Conservation (phyloP, 345 rosid species). For the Salix suchowensis region DNA sequence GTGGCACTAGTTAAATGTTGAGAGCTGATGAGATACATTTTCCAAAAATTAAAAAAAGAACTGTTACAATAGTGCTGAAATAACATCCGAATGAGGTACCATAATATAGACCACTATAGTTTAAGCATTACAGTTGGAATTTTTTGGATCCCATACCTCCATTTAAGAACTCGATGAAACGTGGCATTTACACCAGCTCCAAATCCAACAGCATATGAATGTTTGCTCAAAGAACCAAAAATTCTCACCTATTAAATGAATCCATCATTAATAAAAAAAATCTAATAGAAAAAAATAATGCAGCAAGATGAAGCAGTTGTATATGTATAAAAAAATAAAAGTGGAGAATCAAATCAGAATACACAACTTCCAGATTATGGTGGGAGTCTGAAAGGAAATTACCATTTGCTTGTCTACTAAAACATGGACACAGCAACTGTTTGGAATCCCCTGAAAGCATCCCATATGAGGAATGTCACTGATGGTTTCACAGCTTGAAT, state of each 20-base stretch:
- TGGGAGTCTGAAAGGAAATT: slow-evolving; percentile 17
- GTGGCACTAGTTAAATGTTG: background rate
- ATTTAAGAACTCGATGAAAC: slow-evolving; percentile 60
- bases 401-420: slow-evolving; percentile 50
- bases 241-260: slow-evolving; percentile 50
- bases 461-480: slow-evolving; percentile 19
- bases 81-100: background rate
- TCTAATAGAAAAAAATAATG: background rate
- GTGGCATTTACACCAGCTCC: slow-evolving; percentile 65
- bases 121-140: slow-evolving; percentile 4
- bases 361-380: background rate
- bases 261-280: background rate
- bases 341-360: background rate
- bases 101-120: background rate
- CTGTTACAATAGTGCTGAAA: background rate
- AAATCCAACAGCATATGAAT: slow-evolving; percentile 59
- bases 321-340: slow-evolving; percentile 7
- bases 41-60: background rate
- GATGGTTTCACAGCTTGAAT: slow-evolving; percentile 20
- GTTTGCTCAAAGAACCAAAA: slow-evolving; percentile 49
- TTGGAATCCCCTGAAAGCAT: slow-evolving; percentile 23
- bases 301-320: slow-evolving; percentile 12
- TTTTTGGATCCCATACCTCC: slow-evolving; percentile 38
- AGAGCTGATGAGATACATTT: background rate
- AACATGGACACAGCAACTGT: slow-evolving; percentile 44